Conservation (phyloP, 2,329 filamentous ascomycete genomes). For the Kalmusia sp. region DNA sequence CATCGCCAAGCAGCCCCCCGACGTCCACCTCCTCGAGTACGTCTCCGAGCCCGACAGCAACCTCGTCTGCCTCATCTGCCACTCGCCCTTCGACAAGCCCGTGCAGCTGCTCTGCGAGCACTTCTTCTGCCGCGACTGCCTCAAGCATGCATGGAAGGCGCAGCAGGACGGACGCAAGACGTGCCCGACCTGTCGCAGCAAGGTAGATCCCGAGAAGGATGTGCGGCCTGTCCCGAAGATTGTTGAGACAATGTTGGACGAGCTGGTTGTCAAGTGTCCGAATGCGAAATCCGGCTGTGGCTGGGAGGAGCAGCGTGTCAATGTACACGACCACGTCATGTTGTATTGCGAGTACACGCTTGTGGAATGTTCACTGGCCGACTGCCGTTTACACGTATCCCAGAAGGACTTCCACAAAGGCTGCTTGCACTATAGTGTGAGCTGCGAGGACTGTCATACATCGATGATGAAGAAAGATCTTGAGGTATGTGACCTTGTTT, state of each 20-base stretch:
- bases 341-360: constrained; percentile 65
- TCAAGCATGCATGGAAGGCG: constrained; percentile 51
- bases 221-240: constrained; percentile 58
- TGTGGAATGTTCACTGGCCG: constrained; percentile 58
- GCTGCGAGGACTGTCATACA: constrained; percentile 61
- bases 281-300: constrained; percentile 62
- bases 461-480: constrained; percentile 62
- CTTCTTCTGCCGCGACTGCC: constrained; percentile 67
- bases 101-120: constrained; percentile 67
- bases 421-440: constrained; percentile 62
- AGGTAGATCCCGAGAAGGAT: constrained; percentile 41
- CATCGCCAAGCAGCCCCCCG: constrained; percentile 50
- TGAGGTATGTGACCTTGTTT: constrained; percentile 46
- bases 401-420: constrained; percentile 61
- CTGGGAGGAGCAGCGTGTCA: constrained; percentile 60
- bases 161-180: constrained; percentile 43
- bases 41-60: constrained; percentile 63
- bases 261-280: constrained; percentile 66
- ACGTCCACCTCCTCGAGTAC: constrained; percentile 66
- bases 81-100: constrained; percentile 66
- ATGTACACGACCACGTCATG: constrained; percentile 65
- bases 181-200: constrained; percentile 65
- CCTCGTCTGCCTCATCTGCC: constrained; percentile 70
- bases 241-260: constrained; percentile 67
- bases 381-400: constrained; percentile 60